Evolutionary conservation across 768 basidiomycete species (phyloP).

Genomic region (Trametes meyenii): DNA sequence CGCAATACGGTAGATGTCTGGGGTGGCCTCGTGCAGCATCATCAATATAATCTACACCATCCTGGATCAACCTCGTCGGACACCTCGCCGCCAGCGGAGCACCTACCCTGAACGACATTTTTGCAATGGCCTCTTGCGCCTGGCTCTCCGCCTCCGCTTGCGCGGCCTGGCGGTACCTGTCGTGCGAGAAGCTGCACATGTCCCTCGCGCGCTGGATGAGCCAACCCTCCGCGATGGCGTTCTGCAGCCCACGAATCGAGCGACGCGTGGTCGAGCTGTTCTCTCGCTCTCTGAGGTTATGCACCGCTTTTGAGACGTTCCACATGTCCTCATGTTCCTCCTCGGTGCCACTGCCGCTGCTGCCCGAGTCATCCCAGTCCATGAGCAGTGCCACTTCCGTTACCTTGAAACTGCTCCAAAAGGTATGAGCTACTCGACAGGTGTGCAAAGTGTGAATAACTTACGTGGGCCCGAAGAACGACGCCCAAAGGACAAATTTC

Average conservation of each 20-base stretch:
- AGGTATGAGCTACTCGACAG: not conserved
- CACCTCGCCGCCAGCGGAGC: not conserved
- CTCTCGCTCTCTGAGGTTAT: conserved; percentile 46
- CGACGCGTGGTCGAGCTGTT: conserved; percentile 47
- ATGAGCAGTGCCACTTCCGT: conserved; percentile 74
- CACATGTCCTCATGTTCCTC: conserved; percentile 45
- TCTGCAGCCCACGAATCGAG: conserved; percentile 70
- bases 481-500: conserved; percentile 72
- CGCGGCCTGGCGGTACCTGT: conserved; percentile 74
- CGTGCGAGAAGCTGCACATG: conserved; percentile 78
- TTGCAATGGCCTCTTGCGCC: conserved; percentile 52
- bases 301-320: conserved; percentile 55
- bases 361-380: conserved; percentile 69
- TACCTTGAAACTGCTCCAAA: conserved; percentile 59
- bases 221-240: conserved; percentile 74
- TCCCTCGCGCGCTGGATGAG: conserved; percentile 70
- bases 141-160: conserved; percentile 59
- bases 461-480: conserved; percentile 72
- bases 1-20: conserved; percentile 69
- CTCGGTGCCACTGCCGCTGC: conserved; percentile 55
- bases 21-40: conserved; percentile 64
- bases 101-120: conserved; percentile 70
- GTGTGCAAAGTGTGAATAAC: conserved; percentile 26
- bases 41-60: conserved; percentile 62
- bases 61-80: not conserved